Conservation (phyloP, 441 rosid species). For the Erodium moschatum region DNA sequence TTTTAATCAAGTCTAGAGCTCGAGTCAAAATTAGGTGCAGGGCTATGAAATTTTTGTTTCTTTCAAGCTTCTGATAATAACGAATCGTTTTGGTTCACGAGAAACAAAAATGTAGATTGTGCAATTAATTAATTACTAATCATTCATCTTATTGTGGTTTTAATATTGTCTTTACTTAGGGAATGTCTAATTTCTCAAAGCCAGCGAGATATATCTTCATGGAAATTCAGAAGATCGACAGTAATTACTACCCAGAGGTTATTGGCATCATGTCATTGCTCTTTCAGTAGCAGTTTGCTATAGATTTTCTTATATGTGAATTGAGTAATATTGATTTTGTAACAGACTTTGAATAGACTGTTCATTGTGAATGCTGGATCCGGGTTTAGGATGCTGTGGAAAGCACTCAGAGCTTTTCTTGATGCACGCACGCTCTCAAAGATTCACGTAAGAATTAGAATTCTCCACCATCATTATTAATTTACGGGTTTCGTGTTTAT, state of each 20-base stretch:
- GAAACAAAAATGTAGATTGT: too few relatives aligned
- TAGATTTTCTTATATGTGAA: background rate
- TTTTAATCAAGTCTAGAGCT: too few relatives aligned
- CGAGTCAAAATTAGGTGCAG: too few relatives aligned
- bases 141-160: too few relatives aligned
- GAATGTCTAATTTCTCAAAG: constrained; percentile 55
- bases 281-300: background rate
- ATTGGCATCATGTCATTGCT: background rate
- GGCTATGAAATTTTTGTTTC: too few relatives aligned
- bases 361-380: constrained; percentile 56
- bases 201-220: constrained; percentile 50
- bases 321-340: constrained; percentile 8
- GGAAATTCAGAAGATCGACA: constrained; percentile 58
- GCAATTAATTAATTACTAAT: too few relatives aligned
- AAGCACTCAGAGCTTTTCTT: constrained; percentile 42
- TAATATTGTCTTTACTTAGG: constrained; percentile 28
- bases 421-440: constrained; percentile 49
- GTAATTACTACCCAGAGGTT: constrained; percentile 67
- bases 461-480: too few relatives aligned
- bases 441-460: constrained; percentile 38
- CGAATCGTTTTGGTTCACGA: too few relatives aligned
- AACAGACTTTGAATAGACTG: constrained; percentile 40
- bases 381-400: constrained; percentile 56
- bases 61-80: too few relatives aligned
- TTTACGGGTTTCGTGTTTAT: background rate